phyloP scores from a whole-genome alignment of 208 protist species.

The Acanthamoeba culbertsoni region DNA sequence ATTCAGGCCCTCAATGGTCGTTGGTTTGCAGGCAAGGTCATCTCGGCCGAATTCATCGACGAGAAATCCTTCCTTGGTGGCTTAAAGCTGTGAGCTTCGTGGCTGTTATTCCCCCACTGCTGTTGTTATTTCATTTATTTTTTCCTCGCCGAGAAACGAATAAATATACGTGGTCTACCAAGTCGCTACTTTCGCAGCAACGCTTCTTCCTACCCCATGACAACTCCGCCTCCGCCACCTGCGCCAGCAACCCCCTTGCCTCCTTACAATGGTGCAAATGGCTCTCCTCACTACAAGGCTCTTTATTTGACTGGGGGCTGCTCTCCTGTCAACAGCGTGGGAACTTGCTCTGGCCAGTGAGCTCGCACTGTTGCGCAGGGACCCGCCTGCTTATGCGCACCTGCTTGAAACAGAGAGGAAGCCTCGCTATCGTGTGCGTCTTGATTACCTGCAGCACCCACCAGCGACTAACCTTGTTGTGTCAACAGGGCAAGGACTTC shows the following conservation, averaged over 20 bases:
- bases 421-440: conserved; percentile 6
- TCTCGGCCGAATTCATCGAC: conserved; percentile 52
- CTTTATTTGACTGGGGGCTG: neutral
- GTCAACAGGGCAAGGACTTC: conserved; percentile 12
- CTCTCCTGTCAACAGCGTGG: neutral
- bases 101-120: no score
- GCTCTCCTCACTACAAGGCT: neutral
- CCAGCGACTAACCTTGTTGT: neutral
- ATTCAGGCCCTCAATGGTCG: conserved; percentile 12
- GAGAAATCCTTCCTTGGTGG: conserved; percentile 16
- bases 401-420: neutral
- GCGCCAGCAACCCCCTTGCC: neutral
- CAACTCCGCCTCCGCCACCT: neutral
- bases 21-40: conserved; percentile 62
- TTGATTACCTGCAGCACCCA: neutral
- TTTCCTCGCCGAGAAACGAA: no score
- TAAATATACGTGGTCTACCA: no score
- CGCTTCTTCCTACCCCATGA: no score
- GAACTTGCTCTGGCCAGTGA: neutral
- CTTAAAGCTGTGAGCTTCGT: neutral
- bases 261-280: conserved; percentile 1
- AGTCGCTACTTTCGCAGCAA: no score
- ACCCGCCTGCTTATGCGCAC: neutral
- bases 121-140: no score
- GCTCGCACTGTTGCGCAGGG: neutral